Conservation (phyloP, 257 asterid genomes). For the Cruciata laevipes region DNA sequence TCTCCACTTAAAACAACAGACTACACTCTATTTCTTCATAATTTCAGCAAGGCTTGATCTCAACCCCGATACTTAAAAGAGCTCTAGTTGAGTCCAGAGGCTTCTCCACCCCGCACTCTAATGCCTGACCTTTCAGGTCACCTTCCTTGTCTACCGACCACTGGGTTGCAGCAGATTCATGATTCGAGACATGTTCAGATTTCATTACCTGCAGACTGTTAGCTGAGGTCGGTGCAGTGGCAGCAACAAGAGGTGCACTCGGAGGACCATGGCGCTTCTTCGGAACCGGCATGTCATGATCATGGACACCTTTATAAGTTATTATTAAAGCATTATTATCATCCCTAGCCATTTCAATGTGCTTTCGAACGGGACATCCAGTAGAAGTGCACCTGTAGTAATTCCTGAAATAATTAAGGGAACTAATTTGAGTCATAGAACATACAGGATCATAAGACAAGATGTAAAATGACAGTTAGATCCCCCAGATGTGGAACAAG, state of each 20-base stretch:
- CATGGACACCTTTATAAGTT: slow-evolving; percentile 74
- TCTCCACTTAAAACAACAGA: slow-evolving; percentile 4
- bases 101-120: slow-evolving; percentile 34
- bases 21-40: background rate
- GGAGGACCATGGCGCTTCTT: slow-evolving; percentile 55
- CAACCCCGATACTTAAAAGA: slow-evolving; percentile 68
- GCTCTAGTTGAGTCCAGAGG: slow-evolving; percentile 47
- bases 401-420: slow-evolving; percentile 48
- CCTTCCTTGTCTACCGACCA: slow-evolving; percentile 63
- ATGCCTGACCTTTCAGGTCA: slow-evolving; percentile 42
- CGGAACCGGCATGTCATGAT: slow-evolving; percentile 78
- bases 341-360: slow-evolving; percentile 70
- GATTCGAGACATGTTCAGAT: slow-evolving; percentile 27
- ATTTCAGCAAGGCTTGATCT: slow-evolving; percentile 68
- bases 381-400: slow-evolving; percentile 87
- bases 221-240: slow-evolving; percentile 36
- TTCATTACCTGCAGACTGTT: slow-evolving; percentile 24
- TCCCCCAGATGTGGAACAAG: background rate
- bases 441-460: background rate
- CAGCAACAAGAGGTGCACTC: slow-evolving; percentile 28
- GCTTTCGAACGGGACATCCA: slow-evolving; percentile 87
- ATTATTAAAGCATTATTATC: slow-evolving; percentile 47
- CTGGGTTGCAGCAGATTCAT: slow-evolving; percentile 32
- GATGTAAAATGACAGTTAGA: background rate
- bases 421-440: slow-evolving; percentile 12